Evolutionary conservation across 768 basidiomycete species (phyloP), one percentile per base, ranked within the genome.

Genomic region (Podaxis sp.): DNA sequence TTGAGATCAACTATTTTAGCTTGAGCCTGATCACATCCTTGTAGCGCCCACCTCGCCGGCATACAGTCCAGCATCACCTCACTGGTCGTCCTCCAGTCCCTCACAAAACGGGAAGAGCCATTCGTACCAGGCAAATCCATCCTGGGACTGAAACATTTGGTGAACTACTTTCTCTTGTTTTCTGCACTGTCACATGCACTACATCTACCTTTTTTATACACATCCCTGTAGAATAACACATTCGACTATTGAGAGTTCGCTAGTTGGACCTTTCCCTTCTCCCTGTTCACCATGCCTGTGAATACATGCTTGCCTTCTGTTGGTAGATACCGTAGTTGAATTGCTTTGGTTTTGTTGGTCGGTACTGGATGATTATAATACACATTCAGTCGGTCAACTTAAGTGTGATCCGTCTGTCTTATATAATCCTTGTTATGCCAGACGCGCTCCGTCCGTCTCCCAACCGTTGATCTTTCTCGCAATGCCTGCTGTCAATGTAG

Each of bases 51-150:
- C 90, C 7, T 94, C 92, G 37, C 92, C 92, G 33, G 90, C 89
- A 17, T 94, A 93, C 74, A 92, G 90, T 66, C 91, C 91, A 49
- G 90, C 90, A 2, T 93, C 91, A 17, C 91, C 91, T n/a, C 79
- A 82, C 51, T 91, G 89, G 89, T 91, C 90, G 6, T 90, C 90
- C 7, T 85, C 89, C 40, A 92, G 89, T 66, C 91, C 90, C n/a
- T 81, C 87, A 33, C 85, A 88, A 62, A 82, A 82, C 57, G 80
- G 80, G 47, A 75, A 79, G 49, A 75, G 70, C 60, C 77, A 80
- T 67, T 70, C 79, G 17, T 85, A 85, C 70, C 78, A 79, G 67
- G 70, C 77, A 17, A 81, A 76, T 36, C 82, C 82, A 17, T 85
- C 82, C 33, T 84, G 82, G 82, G 82, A 84, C 63, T 82, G 66